phyloP scores from a whole-genome alignment of 768 basidiomycete genomes.

The Mycena metata region DNA sequence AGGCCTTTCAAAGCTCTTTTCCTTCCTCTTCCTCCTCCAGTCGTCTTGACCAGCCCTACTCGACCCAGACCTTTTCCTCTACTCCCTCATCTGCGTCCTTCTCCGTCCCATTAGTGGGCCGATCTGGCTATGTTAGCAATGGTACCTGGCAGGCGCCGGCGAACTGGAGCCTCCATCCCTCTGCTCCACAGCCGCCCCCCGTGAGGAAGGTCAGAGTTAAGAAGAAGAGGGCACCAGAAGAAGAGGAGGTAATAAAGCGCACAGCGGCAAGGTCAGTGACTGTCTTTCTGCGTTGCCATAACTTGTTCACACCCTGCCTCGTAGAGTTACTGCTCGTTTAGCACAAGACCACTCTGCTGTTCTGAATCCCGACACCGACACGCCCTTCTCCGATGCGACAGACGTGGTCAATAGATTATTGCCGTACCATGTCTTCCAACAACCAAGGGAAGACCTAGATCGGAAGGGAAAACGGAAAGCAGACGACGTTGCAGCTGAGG shows the following conservation, averaged over 20 bases:
- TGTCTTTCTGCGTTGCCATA: neutral
- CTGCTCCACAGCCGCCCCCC: conserved; percentile 19
- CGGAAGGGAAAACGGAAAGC: conserved; percentile 67
- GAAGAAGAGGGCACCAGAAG: conserved; percentile 63
- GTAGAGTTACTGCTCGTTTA: conserved; percentile 68
- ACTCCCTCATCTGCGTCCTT: conserved; percentile 22
- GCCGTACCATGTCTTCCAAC: conserved; percentile 86
- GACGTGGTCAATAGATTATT: conserved; percentile 81
- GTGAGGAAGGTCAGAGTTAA: conserved; percentile 48
- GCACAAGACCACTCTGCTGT: conserved; percentile 73
- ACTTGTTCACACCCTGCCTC: conserved; percentile 12
- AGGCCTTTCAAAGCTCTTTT: conserved; percentile 51
- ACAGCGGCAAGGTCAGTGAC: conserved; percentile 64
- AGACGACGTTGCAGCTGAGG: conserved; percentile 64
- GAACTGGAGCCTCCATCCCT: conserved; percentile 26
- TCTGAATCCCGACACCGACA: conserved; percentile 75
- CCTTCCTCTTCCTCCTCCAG: conserved; percentile 42
- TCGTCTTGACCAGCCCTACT: conserved; percentile 16
- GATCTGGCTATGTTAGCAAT: conserved; percentile 19
- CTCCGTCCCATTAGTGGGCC: conserved; percentile 16
- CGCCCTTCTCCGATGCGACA: conserved; percentile 71
- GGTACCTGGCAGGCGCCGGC: conserved; percentile 29
- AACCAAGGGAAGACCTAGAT: conserved; percentile 75
- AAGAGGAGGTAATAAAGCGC: conserved; percentile 60
- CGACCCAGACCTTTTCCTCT: conserved; percentile 8